Percentiles rank a stretch among this genome's conserved stretches.
Conservation (phyloP, 1,284 basidiomycete genomes). For the Veloboletus limbatus region DNA sequence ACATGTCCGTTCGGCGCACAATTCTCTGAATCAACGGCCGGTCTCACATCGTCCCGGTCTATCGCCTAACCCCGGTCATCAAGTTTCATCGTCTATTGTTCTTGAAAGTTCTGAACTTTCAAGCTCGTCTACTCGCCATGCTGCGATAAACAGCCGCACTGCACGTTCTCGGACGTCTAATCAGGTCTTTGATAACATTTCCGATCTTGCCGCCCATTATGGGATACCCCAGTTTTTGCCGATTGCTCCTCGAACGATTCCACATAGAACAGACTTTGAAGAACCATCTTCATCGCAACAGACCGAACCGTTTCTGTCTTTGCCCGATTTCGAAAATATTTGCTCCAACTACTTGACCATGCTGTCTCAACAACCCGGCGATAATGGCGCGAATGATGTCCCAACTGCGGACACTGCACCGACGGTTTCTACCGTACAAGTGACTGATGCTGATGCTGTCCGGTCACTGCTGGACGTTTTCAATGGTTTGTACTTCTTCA, state of each 20-base stretch:
- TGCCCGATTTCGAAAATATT: slow-evolving; percentile 37
- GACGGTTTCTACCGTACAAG: slow-evolving; percentile 11
- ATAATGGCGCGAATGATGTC: slow-evolving; percentile 21
- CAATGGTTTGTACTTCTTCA: slow-evolving; percentile 33
- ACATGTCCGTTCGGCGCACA: slow-evolving; percentile 33
- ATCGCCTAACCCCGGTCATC: slow-evolving; percentile 28
- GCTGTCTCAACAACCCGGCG: slow-evolving; percentile 40
- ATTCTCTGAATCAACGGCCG: slow-evolving; percentile 35
- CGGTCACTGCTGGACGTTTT: slow-evolving; percentile 44
- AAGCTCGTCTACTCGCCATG: slow-evolving; percentile 43
- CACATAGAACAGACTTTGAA: slow-evolving; percentile 39
- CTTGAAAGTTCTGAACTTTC: slow-evolving; percentile 43
- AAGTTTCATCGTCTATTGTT: slow-evolving; percentile 31
- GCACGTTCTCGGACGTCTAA: slow-evolving; percentile 44
- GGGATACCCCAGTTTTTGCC: slow-evolving; percentile 69
- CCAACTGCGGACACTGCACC: slow-evolving; percentile 16
- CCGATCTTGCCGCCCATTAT: slow-evolving; percentile 68
- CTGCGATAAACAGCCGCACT: slow-evolving; percentile 39
- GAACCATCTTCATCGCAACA: slow-evolving; percentile 19
- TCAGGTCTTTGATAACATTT: slow-evolving; percentile 46
- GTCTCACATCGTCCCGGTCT: slow-evolving; percentile 32
- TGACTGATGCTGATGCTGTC: slow-evolving; percentile 34
- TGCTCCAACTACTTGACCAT: slow-evolving; percentile 49
- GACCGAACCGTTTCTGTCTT: slow-evolving; percentile 20
- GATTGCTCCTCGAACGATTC: slow-evolving; percentile 56